Evolutionary conservation across 1,139 yeast species (phyloP).

Genomic region (Hanseniaspora gamundiae): DNA sequence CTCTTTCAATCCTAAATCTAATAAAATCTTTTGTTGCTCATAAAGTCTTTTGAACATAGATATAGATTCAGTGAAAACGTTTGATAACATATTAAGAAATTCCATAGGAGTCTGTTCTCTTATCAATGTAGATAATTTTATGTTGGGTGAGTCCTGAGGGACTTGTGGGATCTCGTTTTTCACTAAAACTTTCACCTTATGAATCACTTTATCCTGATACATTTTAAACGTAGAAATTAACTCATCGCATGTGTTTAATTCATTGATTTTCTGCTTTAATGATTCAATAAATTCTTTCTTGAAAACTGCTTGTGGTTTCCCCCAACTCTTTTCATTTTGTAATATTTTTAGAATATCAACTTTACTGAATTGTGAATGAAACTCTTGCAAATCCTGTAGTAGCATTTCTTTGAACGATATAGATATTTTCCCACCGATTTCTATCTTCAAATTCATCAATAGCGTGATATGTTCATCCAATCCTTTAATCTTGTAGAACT

Average conservation of each 20-base stretch:
- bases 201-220: constrained; percentile 56
- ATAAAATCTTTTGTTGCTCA: constrained; percentile 63
- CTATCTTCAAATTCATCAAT: constrained; percentile 18
- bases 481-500: constrained; percentile 1
- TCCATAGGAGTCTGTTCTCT: constrained; percentile 59
- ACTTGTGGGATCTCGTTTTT: constrained; percentile 46
- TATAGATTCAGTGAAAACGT: constrained; percentile 51
- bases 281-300: constrained; percentile 16
- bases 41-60: constrained; percentile 66
- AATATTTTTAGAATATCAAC: constrained; percentile 44
- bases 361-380: constrained; percentile 14
- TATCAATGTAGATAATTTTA: constrained; percentile 40
- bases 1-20: constrained; percentile 59
- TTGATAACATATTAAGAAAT: constrained; percentile 57
- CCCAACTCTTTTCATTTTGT: constrained; percentile 18
- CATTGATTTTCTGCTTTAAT: constrained; percentile 32
- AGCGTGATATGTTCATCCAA: constrained; percentile 1
- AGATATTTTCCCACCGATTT: constrained; percentile 59
- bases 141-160: constrained; percentile 19
- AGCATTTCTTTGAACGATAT: constrained; percentile 43
- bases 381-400: constrained; percentile 42
- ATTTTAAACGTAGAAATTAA: constrained; percentile 49
- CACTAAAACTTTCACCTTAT: constrained; percentile 64
- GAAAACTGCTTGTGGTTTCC: constrained; percentile 15
- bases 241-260: constrained; percentile 48